phyloP scores from a whole-genome alignment of 1,284 basidiomycete genomes.

The Cryptococcus amylolentus region DNA sequence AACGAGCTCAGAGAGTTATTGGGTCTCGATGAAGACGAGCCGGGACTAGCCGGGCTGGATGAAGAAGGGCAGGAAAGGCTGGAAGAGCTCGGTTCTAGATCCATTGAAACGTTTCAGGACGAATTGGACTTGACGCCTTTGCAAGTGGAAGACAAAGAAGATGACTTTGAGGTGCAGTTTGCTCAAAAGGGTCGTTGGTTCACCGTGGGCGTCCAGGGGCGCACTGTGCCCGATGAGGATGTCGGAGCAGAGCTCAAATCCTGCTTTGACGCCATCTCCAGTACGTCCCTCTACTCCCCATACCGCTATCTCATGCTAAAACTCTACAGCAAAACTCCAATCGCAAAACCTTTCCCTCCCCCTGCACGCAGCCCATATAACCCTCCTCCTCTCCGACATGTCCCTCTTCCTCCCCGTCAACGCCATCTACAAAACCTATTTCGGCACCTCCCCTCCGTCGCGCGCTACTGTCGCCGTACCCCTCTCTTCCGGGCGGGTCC shows the following conservation, averaged over 20 bases:
- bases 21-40: slow-evolving; percentile 22
- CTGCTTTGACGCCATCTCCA: slow-evolving; percentile 29
- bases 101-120: background rate
- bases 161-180: slow-evolving; percentile 14
- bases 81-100: slow-evolving; percentile 10
- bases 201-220: slow-evolving; percentile 25
- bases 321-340: slow-evolving; percentile 54
- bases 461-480: slow-evolving; percentile 84
- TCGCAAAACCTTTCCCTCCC: slow-evolving; percentile 56
- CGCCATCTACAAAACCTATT: slow-evolving; percentile 70
- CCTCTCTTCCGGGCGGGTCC: slow-evolving; percentile 58
- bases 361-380: slow-evolving; percentile 68
- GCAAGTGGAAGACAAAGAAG: background rate
- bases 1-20: slow-evolving; percentile 33
- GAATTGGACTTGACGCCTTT: background rate
- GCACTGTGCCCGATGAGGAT: slow-evolving; percentile 5
- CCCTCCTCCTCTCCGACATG: slow-evolving; percentile 79
- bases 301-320: slow-evolving; percentile 30
- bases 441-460: slow-evolving; percentile 86
- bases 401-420: slow-evolving; percentile 71
- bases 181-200: slow-evolving; percentile 39
- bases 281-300: slow-evolving; percentile 16
- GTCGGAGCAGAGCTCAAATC: slow-evolving; percentile 34
- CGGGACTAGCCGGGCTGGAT: slow-evolving; percentile 25
- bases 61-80: slow-evolving; percentile 23